Evolutionary conservation across 305 asterid species (phyloP).

Genomic region (Euphrasia arctica): DNA sequence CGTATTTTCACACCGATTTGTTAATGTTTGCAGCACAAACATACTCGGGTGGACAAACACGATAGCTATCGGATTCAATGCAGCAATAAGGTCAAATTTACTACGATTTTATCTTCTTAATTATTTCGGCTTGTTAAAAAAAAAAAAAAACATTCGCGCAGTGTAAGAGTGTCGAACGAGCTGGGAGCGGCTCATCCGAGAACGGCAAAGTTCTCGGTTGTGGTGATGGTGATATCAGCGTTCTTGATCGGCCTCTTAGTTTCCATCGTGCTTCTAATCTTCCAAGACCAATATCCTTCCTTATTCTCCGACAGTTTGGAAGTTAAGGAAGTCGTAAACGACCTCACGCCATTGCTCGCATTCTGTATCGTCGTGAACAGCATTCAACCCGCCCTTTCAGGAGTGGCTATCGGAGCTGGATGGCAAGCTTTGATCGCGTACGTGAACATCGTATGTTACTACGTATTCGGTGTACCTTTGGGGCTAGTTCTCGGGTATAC

Average conservation of each 20-base stretch:
- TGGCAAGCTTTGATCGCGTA: slow-evolving; percentile 37
- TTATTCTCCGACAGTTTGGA: slow-evolving; percentile 27
- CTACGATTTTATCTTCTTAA: neutral
- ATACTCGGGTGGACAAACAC: slow-evolving; percentile 37
- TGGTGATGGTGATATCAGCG: slow-evolving; percentile 30
- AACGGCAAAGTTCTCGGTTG: slow-evolving; percentile 38
- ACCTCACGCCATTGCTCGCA: slow-evolving; percentile 39
- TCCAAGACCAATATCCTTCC: slow-evolving; percentile 32
- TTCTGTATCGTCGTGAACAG: slow-evolving; percentile 35
- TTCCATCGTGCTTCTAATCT: slow-evolving; percentile 25
- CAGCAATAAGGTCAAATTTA: slow-evolving; percentile 35
- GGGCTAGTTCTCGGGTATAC: slow-evolving; percentile 27
- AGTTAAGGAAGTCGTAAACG: slow-evolving; percentile 29
- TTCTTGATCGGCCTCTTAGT: slow-evolving; percentile 29
- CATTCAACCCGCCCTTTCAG: slow-evolving; percentile 40
- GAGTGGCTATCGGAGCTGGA: slow-evolving; percentile 41
- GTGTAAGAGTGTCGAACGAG: slow-evolving; percentile 48
- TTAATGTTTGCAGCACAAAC: slow-evolving; percentile 32
- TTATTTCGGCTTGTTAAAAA: neutral
- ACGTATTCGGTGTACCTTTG: slow-evolving; percentile 35
- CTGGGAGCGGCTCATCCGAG: slow-evolving; percentile 43
- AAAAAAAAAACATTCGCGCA: slow-evolving; percentile 6
- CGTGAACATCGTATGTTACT: slow-evolving; percentile 35
- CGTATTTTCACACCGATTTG: neutral
- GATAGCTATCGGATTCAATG: slow-evolving; percentile 40